Evolutionary conservation across 352 stramenopile species (phyloP).

Genomic region (Pythium sukuiense): DNA sequence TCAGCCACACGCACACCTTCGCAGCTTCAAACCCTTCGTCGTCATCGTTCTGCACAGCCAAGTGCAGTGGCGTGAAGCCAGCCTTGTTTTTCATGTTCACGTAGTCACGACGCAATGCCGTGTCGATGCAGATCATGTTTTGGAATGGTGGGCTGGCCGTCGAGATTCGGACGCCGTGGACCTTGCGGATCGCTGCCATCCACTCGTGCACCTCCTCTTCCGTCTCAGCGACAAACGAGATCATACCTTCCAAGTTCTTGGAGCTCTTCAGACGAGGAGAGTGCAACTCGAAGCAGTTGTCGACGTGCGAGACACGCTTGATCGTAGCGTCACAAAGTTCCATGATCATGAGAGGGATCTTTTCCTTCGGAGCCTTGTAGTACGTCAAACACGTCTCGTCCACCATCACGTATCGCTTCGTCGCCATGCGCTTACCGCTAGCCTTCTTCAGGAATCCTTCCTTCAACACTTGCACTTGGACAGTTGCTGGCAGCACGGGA

Average conservation of each 20-base stretch:
- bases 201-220: constrained; percentile 86
- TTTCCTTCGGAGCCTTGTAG: constrained; percentile 85
- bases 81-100: constrained; percentile 88
- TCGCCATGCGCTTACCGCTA: constrained; percentile 79
- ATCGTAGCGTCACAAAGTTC: constrained; percentile 81
- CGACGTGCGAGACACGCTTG: constrained; percentile 78
- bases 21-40: constrained; percentile 88
- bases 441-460: constrained; percentile 83
- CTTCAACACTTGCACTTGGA: constrained; percentile 80
- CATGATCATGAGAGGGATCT: constrained; percentile 84
- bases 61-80: constrained; percentile 77
- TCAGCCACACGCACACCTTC: constrained; percentile 86
- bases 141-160: constrained; percentile 72
- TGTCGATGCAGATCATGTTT: constrained; percentile 91
- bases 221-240: constrained; percentile 84
- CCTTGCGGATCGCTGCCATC: constrained; percentile 86
- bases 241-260: constrained; percentile 77
- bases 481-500: constrained; percentile 57
- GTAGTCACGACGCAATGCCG: constrained; percentile 71
- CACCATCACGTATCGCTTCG: constrained; percentile 87
- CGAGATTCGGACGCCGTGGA: constrained; percentile 75
- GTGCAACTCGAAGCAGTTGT: constrained; percentile 86
- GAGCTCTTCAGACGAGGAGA: constrained; percentile 83
- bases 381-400: constrained; percentile 84
- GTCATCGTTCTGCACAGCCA: constrained; percentile 86